A percentile compares a stretch with the other conserved stretches of the same genome.
phyloP scores from a whole-genome alignment of 441 rosid genomes.

The Arabidopsis hybrid region DNA sequence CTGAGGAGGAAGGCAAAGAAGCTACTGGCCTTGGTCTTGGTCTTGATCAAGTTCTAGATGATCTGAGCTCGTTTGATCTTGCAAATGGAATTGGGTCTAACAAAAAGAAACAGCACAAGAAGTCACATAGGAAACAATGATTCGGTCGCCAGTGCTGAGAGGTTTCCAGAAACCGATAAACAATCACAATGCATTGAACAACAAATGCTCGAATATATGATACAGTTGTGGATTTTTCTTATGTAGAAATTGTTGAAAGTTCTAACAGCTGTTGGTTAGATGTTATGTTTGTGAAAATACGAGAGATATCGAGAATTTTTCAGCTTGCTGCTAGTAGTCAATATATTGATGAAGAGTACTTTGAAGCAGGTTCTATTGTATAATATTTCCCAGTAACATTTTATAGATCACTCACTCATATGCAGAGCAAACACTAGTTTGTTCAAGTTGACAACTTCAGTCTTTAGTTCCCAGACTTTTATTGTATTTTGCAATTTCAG shows the following conservation, averaged over 20 bases:
- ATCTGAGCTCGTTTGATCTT: conserved; percentile 75
- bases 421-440: background rate
- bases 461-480: background rate
- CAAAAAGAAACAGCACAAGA: conserved; percentile 75
- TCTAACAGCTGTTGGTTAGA: background rate
- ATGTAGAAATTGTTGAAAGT: background rate
- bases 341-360: background rate
- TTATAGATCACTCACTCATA: background rate
- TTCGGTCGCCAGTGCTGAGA: conserved; percentile 39
- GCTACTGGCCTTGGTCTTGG: conserved; percentile 43
- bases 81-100: conserved; percentile 65
- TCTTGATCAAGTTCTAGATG: conserved; percentile 66
- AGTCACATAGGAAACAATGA: conserved; percentile 76
- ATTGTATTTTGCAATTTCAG: background rate
- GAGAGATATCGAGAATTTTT: background rate
- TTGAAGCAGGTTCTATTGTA: background rate
- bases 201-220: background rate
- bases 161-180: background rate
- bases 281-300: conserved; percentile 13
- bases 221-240: conserved; percentile 54
- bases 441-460: background rate
- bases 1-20: conserved; percentile 44
- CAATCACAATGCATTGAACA: conserved; percentile 26
- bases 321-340: background rate
- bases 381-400: background rate